These are phyloP conservation scores for Smithsoniella earleae DNA, from an alignment of 163 green algal genomes.

Conservation along the genomic window DNA sequence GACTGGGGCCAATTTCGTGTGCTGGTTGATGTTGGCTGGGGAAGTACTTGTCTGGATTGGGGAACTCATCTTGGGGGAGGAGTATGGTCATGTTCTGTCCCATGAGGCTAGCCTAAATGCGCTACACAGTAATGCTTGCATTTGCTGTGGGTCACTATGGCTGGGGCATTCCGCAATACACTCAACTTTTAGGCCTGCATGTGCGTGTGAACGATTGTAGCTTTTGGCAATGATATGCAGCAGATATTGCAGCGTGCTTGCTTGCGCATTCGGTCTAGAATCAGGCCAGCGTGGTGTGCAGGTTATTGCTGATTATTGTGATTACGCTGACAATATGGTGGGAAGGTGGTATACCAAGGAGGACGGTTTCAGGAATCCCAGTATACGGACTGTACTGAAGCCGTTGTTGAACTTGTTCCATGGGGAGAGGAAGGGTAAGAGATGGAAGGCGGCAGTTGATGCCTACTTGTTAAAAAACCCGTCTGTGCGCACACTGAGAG, in stretches of 20 bases:
- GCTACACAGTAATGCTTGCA: neutral
- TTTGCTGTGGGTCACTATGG: neutral
- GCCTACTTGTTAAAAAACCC: conserved; percentile 29
- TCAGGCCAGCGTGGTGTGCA: conserved; percentile 15
- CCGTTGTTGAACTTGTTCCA: conserved; percentile 78
- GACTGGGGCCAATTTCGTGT: too few species aligned
- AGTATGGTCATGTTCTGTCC: too few species aligned
- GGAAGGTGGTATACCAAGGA: conserved; percentile 46
- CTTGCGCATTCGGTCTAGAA: neutral
- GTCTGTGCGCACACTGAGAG: conserved; percentile 34
- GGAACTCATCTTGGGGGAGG: too few species aligned
- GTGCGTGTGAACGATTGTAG: conserved; percentile 12
- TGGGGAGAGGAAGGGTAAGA: conserved; percentile 51
- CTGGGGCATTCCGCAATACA: too few species aligned
- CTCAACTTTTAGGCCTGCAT: too few species aligned
- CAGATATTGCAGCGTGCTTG: neutral
- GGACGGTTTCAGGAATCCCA: conserved; percentile 49
- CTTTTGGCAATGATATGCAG: neutral
- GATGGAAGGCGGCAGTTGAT: conserved; percentile 55
- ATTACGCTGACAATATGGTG: conserved; percentile 59
- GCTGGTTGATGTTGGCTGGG: too few species aligned
- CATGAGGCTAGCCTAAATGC: too few species aligned
- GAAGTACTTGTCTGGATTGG: too few species aligned
- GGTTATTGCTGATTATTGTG: conserved; percentile 59
- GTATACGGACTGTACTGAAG: conserved; percentile 60